Conservation (phyloP, 78 protist genomes). For the Dictyostelium discoideum region DNA sequence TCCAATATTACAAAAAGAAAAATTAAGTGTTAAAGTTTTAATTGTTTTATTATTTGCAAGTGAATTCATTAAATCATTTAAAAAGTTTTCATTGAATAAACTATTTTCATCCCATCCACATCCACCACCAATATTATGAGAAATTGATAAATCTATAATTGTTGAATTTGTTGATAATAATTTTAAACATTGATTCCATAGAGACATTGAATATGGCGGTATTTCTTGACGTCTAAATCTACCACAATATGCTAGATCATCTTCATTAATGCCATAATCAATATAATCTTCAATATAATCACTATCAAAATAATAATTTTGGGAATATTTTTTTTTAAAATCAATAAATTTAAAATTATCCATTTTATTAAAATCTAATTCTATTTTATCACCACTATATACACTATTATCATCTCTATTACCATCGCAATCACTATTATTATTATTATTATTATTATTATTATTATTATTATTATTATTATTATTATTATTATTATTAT, state of each 20-base stretch:
- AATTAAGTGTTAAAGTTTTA: neutral
- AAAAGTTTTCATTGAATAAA: neutral
- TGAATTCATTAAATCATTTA: slow-evolving; percentile 2
- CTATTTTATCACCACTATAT: neutral
- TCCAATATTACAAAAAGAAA: too few relatives aligned
- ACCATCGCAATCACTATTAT: neutral
- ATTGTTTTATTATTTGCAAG: neutral
- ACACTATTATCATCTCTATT: neutral
- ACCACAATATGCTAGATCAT: slow-evolving; percentile 4
- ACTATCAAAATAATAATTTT: too few relatives aligned
- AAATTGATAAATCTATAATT: neutral
- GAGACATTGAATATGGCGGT: neutral
- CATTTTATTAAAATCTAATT: neutral
- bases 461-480: too few relatives aligned
- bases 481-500: too few relatives aligned
- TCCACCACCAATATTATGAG: neutral
- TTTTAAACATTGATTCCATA: slow-evolving; percentile 12
- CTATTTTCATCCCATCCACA: too few relatives aligned
- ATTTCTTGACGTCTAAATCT: too few relatives aligned
- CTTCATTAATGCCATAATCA: slow-evolving; percentile 2
- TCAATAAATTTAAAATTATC: slow-evolving; percentile 2
- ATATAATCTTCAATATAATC: neutral
- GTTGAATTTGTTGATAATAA: neutral
- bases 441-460: too few relatives aligned
- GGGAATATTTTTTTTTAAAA: neutral